Base-by-base conservation (phyloP, 768 basidiomycete genomes). In the Asterophora parasitica region DNA sequence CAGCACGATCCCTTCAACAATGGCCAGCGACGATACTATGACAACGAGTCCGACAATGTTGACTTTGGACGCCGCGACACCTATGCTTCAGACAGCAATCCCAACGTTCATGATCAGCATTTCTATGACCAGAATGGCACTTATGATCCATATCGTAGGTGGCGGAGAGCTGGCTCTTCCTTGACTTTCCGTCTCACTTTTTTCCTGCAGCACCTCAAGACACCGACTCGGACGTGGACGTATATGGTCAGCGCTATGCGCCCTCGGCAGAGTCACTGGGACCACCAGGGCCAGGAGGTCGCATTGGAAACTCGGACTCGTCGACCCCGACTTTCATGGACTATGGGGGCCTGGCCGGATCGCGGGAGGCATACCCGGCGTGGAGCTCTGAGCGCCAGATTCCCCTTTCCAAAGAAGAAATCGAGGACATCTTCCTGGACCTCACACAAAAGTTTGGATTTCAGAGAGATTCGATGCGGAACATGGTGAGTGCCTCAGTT, bases 391-490 rank as follows among this genome's bases (percentile, higher is more conserved):
- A 98, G 43, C 84, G 89, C 11, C 83, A 88, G 56, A 96, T 97
- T 52, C 95, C 95, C n/a, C 74, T 99, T 11, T 94, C 92, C 15
- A 97, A 98, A 74, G 96, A 99, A 67, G 96, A 97, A 73, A 97
- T 98, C 47, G 95, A 98, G 65, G 96, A 99, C 63, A 91, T 99
- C 42, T 91, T 98, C 63, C 80, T 97, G 42, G 96, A 98, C 72
- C 77, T 99, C 28, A 86, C 92, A 20, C 93, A 97, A 76, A 99
- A 98, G 69, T 99, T 98, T 69, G 96, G 96, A 52, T 99, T 99
- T 64, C 96, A 94, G 71, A 76, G 85, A 48, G 92, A 94, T 65
- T 89, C 87, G 12, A 93, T 92, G 90, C 77, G 92, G 51, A 98
- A 92, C 76, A 96, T 91, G 89, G 89, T 92, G 56, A 52, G 69